A percentile compares a stretch with the other conserved stretches of the same genome.
Conservation (phyloP, 2,329 filamentous ascomycete species). For the Alternaria longipes region DNA sequence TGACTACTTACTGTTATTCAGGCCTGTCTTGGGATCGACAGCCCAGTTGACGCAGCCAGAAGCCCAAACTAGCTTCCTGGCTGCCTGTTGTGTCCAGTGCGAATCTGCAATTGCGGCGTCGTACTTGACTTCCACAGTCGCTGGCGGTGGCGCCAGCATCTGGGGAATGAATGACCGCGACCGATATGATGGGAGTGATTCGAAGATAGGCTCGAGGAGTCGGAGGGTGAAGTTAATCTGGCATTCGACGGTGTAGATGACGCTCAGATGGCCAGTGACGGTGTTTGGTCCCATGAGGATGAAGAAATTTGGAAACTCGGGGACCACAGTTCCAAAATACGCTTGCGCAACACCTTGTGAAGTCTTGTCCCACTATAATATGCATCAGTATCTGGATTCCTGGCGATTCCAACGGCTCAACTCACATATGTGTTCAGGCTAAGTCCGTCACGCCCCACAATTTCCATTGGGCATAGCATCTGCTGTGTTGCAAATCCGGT, state of each 20-base stretch:
- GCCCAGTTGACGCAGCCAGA: constrained; percentile 64
- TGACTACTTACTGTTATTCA: constrained; percentile 53
- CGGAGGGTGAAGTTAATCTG: constrained; percentile 61
- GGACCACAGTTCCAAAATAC: constrained; percentile 61
- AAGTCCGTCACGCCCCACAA: constrained; percentile 55
- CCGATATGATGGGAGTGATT: constrained; percentile 39
- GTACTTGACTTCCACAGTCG: constrained; percentile 50
- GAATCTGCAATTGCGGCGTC: constrained; percentile 51
- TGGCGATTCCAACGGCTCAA: neutral
- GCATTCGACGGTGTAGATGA: constrained; percentile 62
- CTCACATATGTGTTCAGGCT: constrained; percentile 51
- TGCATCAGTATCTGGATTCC: constrained; percentile 1
- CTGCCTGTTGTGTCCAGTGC: constrained; percentile 53
- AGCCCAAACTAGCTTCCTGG: constrained; percentile 58
- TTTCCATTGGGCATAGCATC: constrained; percentile 59
- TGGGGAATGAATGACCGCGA: constrained; percentile 33
- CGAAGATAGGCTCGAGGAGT: constrained; percentile 55
- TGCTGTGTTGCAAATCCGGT: constrained; percentile 61
- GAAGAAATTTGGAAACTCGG: constrained; percentile 41
- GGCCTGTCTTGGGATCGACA: constrained; percentile 57
- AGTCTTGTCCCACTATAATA: constrained; percentile 50
- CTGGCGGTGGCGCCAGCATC: constrained; percentile 28
- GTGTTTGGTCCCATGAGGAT: constrained; percentile 50
- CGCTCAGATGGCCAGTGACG: constrained; percentile 60
- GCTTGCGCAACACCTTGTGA: constrained; percentile 52